These are phyloP conservation scores for Apium graveolens DNA, from an alignment of 129 eudicot species.

Conservation along the genomic window DNA sequence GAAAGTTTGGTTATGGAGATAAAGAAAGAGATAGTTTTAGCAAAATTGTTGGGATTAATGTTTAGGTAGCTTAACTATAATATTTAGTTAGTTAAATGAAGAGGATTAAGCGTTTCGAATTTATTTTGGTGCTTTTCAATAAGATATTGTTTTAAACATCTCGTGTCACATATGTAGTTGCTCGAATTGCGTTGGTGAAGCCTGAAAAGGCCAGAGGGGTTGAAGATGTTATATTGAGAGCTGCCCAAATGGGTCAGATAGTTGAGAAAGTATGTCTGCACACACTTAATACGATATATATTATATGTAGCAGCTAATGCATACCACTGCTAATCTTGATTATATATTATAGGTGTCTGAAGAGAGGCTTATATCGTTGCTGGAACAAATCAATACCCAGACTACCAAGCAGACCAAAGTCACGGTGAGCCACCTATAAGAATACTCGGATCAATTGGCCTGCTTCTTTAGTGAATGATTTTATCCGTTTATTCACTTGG, in stretches of 20 bases:
- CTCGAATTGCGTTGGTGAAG: constrained; percentile 95
- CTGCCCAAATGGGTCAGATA: constrained; percentile 96
- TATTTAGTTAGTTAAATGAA: neutral
- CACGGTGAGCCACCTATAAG: constrained; percentile 50
- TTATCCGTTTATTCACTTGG: neutral
- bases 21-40: neutral
- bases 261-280: constrained; percentile 53
- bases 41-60: neutral
- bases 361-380: constrained; percentile 77
- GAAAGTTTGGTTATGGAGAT: neutral
- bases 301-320: neutral
- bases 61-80: neutral
- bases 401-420: constrained; percentile 94
- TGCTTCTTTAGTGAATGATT: constrained; percentile 7
- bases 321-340: neutral
- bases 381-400: constrained; percentile 96
- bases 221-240: constrained; percentile 85
- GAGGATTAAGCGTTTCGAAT: neutral
- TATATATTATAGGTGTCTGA: constrained; percentile 62
- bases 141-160: neutral
- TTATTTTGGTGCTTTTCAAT: neutral
- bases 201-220: constrained; percentile 99
- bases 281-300: neutral
- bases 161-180: constrained; percentile 41
- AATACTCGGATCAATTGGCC: neutral